Base-by-base conservation (phyloP, 2,329 filamentous ascomycete species). In the Aureobasidium sp. region DNA sequence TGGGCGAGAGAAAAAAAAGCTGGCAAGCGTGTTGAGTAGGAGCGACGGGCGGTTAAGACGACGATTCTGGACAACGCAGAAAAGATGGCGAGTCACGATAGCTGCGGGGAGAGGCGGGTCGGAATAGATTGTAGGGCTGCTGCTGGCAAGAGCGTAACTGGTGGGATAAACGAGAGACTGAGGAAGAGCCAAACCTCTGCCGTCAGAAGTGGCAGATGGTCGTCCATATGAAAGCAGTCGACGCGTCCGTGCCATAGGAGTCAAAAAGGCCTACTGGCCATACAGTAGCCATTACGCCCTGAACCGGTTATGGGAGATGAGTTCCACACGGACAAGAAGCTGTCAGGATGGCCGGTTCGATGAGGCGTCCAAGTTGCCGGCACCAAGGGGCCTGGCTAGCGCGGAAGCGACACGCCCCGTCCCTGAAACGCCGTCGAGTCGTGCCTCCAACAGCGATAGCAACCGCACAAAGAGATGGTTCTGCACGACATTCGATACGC, bases 291-390 rank as follows among this genome's bases (percentile, higher is more conserved):
- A 60, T 53, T 45, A 40, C 57, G 45, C 57, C 37, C 54, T 60
- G 37, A 50, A 60, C 57, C 57, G 57, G 57, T 53, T 40, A 21
- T 37, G 57, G 57, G 57, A 60, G 57, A 60, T 60, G 57, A 60
- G 46, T n/a, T 59, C 37, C 43, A 49, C 57, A 29, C 57, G 43
- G 45, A 35, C 57, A 50, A 59, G 45, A 49, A 55, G 51, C 38
- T 57, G 54, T 57, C 54, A 50, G 57, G 25, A 40, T 51, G 57
- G 21, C 46, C 47, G 57, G 57, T 46, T 60, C 43, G 31, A 49
- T 29, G 45, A 60, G 45, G 57, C 45, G 47, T 31, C 45, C 57
- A 46, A 33, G 43, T 42, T 51, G 57, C 57, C 35, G 47, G 35
- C 38, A 51, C 57, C 46, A 60, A 60, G 35, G 57, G 57, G 37